phyloP scores from a whole-genome alignment of 441 rosid species.

The Isatis lusitanica region DNA sequence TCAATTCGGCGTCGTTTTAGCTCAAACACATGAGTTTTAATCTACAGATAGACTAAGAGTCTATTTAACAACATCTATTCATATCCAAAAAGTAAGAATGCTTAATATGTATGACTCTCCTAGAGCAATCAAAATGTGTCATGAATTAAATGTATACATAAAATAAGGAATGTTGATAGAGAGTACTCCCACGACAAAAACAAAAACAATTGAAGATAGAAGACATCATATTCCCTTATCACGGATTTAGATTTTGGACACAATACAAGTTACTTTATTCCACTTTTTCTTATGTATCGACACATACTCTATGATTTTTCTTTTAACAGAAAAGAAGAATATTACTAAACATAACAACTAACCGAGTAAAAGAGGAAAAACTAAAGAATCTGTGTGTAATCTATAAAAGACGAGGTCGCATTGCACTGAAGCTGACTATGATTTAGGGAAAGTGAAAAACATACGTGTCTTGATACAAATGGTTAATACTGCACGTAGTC shows the following conservation, averaged over 20 bases:
- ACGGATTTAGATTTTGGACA: neutral
- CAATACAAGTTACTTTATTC: neutral
- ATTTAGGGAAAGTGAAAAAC: neutral
- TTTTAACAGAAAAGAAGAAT: constrained; percentile 13
- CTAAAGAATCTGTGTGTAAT: neutral
- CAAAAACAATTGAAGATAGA: no score
- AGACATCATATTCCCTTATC: neutral
- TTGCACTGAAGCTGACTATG: constrained; percentile 10
- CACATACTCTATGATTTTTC: constrained; percentile 9
- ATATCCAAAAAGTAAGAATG: no score
- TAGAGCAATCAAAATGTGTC: no score
- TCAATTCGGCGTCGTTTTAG: neutral
- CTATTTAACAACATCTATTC: no score
- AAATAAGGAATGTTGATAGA: no score
- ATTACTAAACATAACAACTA: constrained; percentile 11
- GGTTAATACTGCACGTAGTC: constrained; percentile 6
- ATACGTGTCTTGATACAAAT: constrained; percentile 18
- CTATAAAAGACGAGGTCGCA: constrained; percentile 17
- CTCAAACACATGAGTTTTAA: neutral
- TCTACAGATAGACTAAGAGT: no score
- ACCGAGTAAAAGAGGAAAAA: neutral
- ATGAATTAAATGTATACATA: no score
- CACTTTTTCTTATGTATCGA: neutral
- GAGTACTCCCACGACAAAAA: no score
- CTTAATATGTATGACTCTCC: no score